These are phyloP conservation scores for Austroboletus novae-zelandiae DNA, from an alignment of 1,284 basidiomycete species.

Conservation along the genomic window DNA sequence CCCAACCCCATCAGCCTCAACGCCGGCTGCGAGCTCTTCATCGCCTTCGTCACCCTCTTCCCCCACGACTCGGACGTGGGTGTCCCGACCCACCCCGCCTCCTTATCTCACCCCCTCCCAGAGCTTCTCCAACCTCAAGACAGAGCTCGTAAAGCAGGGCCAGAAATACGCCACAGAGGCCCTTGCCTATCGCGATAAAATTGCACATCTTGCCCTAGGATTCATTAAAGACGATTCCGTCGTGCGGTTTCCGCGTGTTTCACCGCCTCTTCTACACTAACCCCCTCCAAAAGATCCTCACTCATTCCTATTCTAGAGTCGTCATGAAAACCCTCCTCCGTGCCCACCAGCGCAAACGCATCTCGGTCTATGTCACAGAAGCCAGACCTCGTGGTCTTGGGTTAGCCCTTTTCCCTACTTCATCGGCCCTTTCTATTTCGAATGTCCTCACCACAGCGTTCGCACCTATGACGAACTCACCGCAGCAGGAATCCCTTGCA, in stretches of 20 bases:
- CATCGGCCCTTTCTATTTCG: constrained; percentile 1
- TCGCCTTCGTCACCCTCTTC: constrained; percentile 82
- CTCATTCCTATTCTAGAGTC: constrained; percentile 94
- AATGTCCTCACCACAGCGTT: constrained; percentile 50
- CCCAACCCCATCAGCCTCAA: constrained; percentile 83
- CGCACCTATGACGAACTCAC: constrained; percentile 86
- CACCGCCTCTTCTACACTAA: constrained; percentile 19
- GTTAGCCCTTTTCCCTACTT: constrained; percentile 35
- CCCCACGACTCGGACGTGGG: constrained; percentile 80
- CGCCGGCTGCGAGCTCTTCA: constrained; percentile 89
- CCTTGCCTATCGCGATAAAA: constrained; percentile 86
- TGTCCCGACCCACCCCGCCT: constrained; percentile 15
- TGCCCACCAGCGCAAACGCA: constrained; percentile 88
- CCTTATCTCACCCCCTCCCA: constrained; percentile 30
- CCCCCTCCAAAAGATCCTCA: constrained; percentile 71
- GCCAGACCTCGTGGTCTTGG: constrained; percentile 83
- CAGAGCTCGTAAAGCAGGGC: constrained; percentile 76
- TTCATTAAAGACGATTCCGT: constrained; percentile 95
- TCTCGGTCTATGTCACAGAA: constrained; percentile 98
- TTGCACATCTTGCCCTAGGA: constrained; percentile 84
- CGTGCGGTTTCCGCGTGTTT: constrained; percentile 45
- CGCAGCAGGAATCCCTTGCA: constrained; percentile 88
- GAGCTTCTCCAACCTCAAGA: constrained; percentile 82
- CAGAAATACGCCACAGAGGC: constrained; percentile 76
- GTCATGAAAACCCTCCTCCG: constrained; percentile 91